Evolutionary conservation across 257 asterid genomes (phyloP).

Genomic region (Nicotiana noctiflora): DNA sequence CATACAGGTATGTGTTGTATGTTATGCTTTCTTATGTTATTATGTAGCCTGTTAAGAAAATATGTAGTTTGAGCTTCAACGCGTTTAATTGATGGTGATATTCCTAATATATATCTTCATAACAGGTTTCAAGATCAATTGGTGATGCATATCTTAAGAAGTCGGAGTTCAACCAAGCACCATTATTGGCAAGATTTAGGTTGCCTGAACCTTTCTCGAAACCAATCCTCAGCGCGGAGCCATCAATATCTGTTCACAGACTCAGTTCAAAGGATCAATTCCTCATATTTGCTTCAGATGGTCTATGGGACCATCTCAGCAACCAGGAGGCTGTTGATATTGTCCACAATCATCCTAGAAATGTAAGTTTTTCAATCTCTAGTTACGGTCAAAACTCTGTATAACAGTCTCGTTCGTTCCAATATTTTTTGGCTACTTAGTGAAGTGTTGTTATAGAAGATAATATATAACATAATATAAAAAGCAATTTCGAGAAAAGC

Average conservation of each 20-base stretch:
- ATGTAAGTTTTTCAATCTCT: conserved; percentile 30
- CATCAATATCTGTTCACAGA: conserved; percentile 59
- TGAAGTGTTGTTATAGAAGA: too few relatives aligned
- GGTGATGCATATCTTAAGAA: conserved; percentile 92
- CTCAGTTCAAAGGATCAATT: conserved; percentile 58
- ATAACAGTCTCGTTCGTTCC: too few relatives aligned
- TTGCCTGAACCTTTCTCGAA: conserved; percentile 46
- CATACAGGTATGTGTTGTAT: conserved; percentile 58
- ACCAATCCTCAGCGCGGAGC: conserved; percentile 80
- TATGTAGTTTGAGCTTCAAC: neutral
- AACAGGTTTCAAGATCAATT: conserved; percentile 80
- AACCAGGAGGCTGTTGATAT: conserved; percentile 91
- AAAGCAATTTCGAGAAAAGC: too few relatives aligned
- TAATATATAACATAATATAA: too few relatives aligned
- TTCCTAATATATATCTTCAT: neutral
- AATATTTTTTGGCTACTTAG: too few relatives aligned
- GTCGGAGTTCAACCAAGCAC: conserved; percentile 79
- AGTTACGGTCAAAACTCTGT: neutral
- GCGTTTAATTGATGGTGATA: neutral
- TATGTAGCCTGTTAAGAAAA: neutral
- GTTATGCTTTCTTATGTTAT: neutral
- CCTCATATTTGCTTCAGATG: conserved; percentile 86
- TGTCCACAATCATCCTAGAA: conserved; percentile 52
- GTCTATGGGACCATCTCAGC: conserved; percentile 95
- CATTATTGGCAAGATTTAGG: conserved; percentile 68